Conservation (phyloP, 1,284 basidiomycete species). For the Trichosporon sp. region DNA sequence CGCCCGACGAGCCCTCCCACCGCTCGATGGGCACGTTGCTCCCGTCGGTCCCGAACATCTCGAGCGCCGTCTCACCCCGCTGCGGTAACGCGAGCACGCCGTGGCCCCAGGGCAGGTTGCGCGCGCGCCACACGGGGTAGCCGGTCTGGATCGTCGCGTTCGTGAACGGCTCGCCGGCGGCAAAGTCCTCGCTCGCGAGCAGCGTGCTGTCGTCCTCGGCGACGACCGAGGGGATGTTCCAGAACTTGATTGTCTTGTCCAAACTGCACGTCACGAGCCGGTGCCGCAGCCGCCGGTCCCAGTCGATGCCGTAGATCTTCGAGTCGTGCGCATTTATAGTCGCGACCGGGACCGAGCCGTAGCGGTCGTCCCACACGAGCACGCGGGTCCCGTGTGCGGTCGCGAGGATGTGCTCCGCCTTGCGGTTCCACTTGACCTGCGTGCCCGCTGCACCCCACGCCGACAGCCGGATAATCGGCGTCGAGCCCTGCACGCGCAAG, state of each 20-base stretch:
- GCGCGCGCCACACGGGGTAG: constrained; percentile 91
- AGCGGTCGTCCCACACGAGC: constrained; percentile 53
- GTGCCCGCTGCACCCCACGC: constrained; percentile 56
- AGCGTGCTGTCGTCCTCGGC: constrained; percentile 18
- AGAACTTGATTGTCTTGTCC: constrained; percentile 85
- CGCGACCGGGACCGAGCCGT: constrained; percentile 78
- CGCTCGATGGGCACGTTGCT: constrained; percentile 54
- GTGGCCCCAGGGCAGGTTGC: constrained; percentile 85
- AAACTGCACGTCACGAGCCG: constrained; percentile 86
- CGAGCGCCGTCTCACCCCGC: constrained; percentile 74
- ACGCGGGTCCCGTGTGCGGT: constrained; percentile 73
- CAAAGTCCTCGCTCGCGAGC: constrained; percentile 43
- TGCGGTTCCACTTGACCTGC: constrained; percentile 92
- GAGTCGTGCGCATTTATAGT: constrained; percentile 72
- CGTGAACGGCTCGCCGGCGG: constrained; percentile 31
- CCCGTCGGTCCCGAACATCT: constrained; percentile 64
- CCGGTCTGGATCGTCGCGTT: constrained; percentile 63
- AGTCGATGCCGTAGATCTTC: constrained; percentile 94
- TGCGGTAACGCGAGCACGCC: constrained; percentile 89
- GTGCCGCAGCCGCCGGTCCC: constrained; percentile 69
- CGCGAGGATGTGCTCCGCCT: constrained; percentile 76
- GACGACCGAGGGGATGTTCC: constrained; percentile 55
- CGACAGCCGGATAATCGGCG: constrained; percentile 48
- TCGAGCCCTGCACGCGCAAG: constrained; percentile 51
- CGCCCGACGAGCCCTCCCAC: constrained; percentile 85